phyloP scores from a whole-genome alignment of 2,329 filamentous ascomycete genomes.

The Phyllosticta citrichinensis region DNA sequence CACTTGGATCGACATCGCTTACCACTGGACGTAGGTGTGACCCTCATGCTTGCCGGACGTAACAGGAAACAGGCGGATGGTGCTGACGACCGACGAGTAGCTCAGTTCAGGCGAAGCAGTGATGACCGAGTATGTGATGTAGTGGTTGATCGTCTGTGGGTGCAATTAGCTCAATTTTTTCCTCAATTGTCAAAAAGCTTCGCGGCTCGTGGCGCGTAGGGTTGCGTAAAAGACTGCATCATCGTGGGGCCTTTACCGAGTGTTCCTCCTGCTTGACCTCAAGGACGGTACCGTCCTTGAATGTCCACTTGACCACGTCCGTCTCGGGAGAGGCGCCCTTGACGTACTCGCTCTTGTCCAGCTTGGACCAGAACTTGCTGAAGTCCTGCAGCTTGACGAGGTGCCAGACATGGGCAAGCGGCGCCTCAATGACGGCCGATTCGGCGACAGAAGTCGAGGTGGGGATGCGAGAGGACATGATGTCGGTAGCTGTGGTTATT shows the following conservation, averaged over 20 bases:
- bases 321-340: conserved; percentile 55
- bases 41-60: conserved; percentile 57
- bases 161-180: not conserved
- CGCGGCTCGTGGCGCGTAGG: not conserved
- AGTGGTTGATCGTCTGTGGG: conserved; percentile 57
- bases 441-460: conserved; percentile 58
- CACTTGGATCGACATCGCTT: not conserved
- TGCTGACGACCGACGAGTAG: conserved; percentile 58
- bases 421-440: conserved; percentile 58
- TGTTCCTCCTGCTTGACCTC: conserved; percentile 72
- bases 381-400: conserved; percentile 65
- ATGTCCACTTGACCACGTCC: conserved; percentile 59
- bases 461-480: conserved; percentile 38
- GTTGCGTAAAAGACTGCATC: not conserved
- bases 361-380: conserved; percentile 54
- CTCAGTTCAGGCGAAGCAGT: conserved; percentile 53
- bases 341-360: conserved; percentile 52
- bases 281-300: conserved; percentile 57
- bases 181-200: conserved; percentile 1
- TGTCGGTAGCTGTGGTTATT: not conserved
- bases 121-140: conserved; percentile 65
- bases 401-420: conserved; percentile 60
- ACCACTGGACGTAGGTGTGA: conserved; percentile 58
- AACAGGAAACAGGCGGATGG: conserved; percentile 54
- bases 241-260: conserved; percentile 40